Evolutionary conservation across 805 yeast species (phyloP).

Genomic region (Novakomyces olei): DNA sequence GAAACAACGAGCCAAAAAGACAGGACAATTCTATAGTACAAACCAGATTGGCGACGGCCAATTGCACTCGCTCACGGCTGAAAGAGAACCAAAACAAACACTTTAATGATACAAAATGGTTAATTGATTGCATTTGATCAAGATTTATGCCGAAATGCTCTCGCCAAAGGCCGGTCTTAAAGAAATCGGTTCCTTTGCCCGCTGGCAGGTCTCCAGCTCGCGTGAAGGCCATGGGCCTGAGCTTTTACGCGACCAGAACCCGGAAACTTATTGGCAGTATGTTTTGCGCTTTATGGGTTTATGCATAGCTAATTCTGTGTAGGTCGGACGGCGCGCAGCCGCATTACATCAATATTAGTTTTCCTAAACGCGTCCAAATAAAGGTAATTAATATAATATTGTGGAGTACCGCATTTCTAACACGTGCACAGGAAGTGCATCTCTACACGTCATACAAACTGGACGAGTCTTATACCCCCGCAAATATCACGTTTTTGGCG

Average conservation of each 20-base stretch:
- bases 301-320: not conserved
- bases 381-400: slow-evolving; percentile 14
- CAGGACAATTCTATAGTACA: no score
- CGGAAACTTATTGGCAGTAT: slow-evolving; percentile 60
- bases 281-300: not conserved
- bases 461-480: slow-evolving; percentile 90
- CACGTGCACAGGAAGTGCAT: slow-evolving; percentile 23
- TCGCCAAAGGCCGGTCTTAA: no score
- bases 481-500: slow-evolving; percentile 36
- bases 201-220: no score
- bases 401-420: not conserved
- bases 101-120: no score
- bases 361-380: slow-evolving; percentile 51
- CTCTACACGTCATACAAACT: slow-evolving; percentile 44
- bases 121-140: no score
- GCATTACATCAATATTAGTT: slow-evolving; percentile 57
- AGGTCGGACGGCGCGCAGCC: slow-evolving; percentile 74
- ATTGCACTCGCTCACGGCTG: no score
- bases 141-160: no score
- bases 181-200: no score
- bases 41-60: no score
- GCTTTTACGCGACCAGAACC: slow-evolving; percentile 43
- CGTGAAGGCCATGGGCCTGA: no score
- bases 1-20: no score
- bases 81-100: no score